Evolutionary conservation across 371 early-diverging fungal species (phyloP).

Genomic region (Rhizopus sp.): DNA sequence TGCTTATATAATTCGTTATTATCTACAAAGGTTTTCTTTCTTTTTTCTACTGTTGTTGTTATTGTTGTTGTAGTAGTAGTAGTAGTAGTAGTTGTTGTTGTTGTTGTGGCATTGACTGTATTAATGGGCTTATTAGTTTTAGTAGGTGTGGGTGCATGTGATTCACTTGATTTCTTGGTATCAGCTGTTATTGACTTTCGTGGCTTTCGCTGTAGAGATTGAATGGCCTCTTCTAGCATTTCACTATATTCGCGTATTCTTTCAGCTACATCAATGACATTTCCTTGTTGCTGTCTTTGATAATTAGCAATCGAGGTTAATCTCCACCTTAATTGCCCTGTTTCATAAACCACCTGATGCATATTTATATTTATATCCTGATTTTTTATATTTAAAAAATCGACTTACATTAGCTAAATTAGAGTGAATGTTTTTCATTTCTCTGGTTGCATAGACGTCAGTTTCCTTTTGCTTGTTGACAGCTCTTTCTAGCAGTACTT

Average conservation of each 20-base stretch:
- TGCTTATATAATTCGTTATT: conserved; percentile 38
- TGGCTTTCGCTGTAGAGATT: conserved; percentile 8
- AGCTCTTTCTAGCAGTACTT: conserved; percentile 57
- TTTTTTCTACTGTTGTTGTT: conserved; percentile 8
- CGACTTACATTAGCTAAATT: conserved; percentile 54
- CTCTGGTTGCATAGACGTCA: conserved; percentile 55
- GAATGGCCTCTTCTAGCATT: conserved; percentile 61
- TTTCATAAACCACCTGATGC: conserved; percentile 49
- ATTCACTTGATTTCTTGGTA: conserved; percentile 19
- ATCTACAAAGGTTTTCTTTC: conserved; percentile 5
- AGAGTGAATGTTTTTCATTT: conserved; percentile 57
- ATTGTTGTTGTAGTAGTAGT: conserved; percentile 4
- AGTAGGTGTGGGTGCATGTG: conserved; percentile 6
- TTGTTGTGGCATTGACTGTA: background rate
- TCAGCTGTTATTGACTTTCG: background rate
- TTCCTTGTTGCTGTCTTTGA: conserved; percentile 54
- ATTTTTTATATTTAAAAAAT: conserved; percentile 1
- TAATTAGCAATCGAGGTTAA: conserved; percentile 48
- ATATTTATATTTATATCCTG: conserved; percentile 10
- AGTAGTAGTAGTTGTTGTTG: no score
- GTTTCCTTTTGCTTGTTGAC: conserved; percentile 58
- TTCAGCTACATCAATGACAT: conserved; percentile 51
- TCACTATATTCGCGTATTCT: conserved; percentile 57
- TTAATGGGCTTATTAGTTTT: conserved; percentile 14
- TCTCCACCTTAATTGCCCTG: conserved; percentile 49